Conservation (phyloP, 495 filamentous ascomycete species). For the Talaromyces nanjingensis region DNA sequence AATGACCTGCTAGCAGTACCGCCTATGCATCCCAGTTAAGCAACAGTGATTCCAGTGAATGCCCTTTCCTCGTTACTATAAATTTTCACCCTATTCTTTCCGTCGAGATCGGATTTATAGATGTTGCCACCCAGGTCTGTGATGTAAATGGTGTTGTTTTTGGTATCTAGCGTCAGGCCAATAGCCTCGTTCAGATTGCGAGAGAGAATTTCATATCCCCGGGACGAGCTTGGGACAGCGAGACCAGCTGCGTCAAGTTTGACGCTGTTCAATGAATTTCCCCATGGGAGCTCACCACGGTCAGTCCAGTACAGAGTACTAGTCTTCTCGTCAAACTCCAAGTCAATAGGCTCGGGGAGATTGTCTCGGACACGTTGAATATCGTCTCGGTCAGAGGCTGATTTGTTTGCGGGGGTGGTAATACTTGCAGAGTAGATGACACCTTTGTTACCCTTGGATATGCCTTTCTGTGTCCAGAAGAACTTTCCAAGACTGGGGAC, state of each 20-base stretch:
- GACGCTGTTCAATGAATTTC: constrained; percentile 37
- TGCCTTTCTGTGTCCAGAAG: constrained; percentile 53
- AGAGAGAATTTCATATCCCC: constrained; percentile 21
- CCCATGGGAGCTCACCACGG: constrained; percentile 41
- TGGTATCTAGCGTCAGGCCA: constrained; percentile 38
- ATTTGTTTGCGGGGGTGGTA: constrained; percentile 17
- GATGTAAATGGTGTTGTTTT: constrained; percentile 31
- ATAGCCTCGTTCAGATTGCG: constrained; percentile 42
- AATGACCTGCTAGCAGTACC: too few species aligned
- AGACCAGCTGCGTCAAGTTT: constrained; percentile 16
- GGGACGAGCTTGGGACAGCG: background rate
- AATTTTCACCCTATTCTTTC: constrained; percentile 23
- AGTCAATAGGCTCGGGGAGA: constrained; percentile 46
- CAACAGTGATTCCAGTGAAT: constrained; percentile 21
- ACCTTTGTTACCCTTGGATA: constrained; percentile 39
- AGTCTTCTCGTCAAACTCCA: constrained; percentile 35
- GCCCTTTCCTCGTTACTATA: constrained; percentile 19
- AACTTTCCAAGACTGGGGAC: constrained; percentile 28
- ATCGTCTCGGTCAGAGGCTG: constrained; percentile 20
- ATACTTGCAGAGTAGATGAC: constrained; percentile 42
- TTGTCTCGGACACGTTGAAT: constrained; percentile 28
- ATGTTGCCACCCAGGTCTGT: constrained; percentile 43
- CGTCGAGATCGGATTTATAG: constrained; percentile 39
- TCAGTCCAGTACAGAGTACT: constrained; percentile 47
- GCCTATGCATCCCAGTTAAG: background rate